A percentile compares a stretch with the other conserved stretches of the same genome.
Conservation (phyloP, 148 eudicot species). For the Talinum fruticosum region DNA sequence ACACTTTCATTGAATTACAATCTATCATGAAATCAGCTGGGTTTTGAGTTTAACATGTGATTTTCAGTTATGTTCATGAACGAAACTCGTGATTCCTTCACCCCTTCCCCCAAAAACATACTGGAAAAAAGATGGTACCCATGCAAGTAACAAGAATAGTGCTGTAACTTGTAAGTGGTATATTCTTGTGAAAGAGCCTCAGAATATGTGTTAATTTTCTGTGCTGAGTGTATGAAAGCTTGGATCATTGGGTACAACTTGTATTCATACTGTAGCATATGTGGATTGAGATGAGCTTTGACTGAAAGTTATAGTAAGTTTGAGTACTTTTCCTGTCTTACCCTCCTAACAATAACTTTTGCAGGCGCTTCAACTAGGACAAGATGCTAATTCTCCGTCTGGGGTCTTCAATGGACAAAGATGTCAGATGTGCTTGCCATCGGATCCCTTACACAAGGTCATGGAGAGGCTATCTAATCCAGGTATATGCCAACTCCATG, state of each 20-base stretch:
- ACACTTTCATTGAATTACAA: too few species aligned
- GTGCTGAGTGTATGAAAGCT: too few species aligned
- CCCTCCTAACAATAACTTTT: conserved; percentile 9
- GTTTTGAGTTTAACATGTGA: too few species aligned
- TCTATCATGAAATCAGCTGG: too few species aligned
- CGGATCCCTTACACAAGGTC: conserved; percentile 85
- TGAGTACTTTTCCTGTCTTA: not conserved
- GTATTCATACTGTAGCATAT: not conserved
- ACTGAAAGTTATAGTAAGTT: not conserved
- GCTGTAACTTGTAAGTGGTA: not conserved
- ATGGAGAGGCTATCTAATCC: conserved; percentile 85
- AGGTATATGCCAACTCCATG: conserved; percentile 38
- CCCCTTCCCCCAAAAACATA: too few species aligned
- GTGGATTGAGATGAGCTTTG: not conserved
- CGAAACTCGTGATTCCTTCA: too few species aligned
- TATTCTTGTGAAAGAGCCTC: not conserved
- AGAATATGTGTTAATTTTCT: too few species aligned
- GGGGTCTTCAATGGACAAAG: conserved; percentile 72
- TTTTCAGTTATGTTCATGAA: too few species aligned
- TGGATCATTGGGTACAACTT: not conserved
- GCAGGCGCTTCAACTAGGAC: conserved; percentile 86
- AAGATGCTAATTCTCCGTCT: conserved; percentile 59
- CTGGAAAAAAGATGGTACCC: too few species aligned
- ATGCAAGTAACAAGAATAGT: not conserved
- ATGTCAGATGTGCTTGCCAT: conserved; percentile 92